Base-by-base conservation (phyloP, 176 grass and related monocot species). In the Puccinellia tenuiflora region DNA sequence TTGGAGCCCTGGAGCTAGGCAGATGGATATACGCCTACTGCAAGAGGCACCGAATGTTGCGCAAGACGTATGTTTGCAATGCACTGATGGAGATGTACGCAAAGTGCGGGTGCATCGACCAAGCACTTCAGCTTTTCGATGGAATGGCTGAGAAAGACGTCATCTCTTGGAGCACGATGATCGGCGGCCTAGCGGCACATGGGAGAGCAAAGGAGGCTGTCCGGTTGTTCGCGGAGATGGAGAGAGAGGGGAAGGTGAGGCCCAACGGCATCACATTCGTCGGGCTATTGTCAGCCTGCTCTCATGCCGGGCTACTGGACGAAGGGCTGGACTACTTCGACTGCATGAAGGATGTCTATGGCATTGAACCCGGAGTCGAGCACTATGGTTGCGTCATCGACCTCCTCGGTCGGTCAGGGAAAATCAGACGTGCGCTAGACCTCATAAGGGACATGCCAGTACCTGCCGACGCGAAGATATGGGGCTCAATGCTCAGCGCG, bases 1-100 rank as follows among this genome's bases (percentile, higher is more conserved):
- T 94, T 0, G 92, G 92, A 0, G 73, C 84, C 13, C 84, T 94
- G 89, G 92, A 89, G 78, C 78, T 91, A 37, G 89, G 92, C 35
- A 77, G 73, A 47, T 94, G 92, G 92, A 87, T 89, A 74, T 67
- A 89, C 52, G 78, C 89, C 10, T 94, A 85, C 81, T 89, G 89
- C 39, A 34, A 72, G 47, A 89, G 69, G 92, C 87, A 67, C 42
- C 22, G 51, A 17, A 75, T 94, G 81, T 78, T 94, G 34, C 33
- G 50, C 4, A 89, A 76, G 42, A 83, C 81, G 20, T 75, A 71
- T 60, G 14, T 94, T 0, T 79, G 89, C 78, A 91, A 94, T 20
- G 92, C 89, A 0, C 78, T 94, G 15, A 89, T 91, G 57, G 89
- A 94, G 67, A 94, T 94, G 89, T 91, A 89, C 21, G 89, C 87